Evolutionary conservation across 176 grass and related monocot species (phyloP), one percentile per base, ranked within the genome.

Genomic region (Chloris gayana): DNA sequence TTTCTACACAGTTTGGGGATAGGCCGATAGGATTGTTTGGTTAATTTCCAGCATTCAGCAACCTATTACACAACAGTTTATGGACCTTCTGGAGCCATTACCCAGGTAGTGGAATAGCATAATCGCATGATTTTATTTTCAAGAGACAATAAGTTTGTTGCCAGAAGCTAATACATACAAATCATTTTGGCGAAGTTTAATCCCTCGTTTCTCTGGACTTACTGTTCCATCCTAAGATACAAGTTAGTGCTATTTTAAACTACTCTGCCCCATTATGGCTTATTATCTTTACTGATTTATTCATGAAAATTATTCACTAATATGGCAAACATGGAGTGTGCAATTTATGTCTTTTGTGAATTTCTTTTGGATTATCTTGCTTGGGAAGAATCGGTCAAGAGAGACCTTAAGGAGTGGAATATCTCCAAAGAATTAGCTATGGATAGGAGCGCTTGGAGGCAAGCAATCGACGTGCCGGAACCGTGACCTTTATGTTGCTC

Each of bases 41-140:
- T 72, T 72, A 42, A 35, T 80, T 66, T 67, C 50, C 58, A 57
- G 83, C 32, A 56, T 22, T 51, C 71, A 2, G 14, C 34, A 18
- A 45, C 0, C 5, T 44, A 25, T 42, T 85, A 59, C 26, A 59
- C 9, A 37, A 37, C 35, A 37, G 35, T 37, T 37, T 37, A 37
- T 37, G 35, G 35, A 37, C 35, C 35, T 37, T 35, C 34, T 35
- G 34, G 34, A 3, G 34, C 34, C 5, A 35, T 35, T 37, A 46
- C 27, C 14, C 62, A 73, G 53, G 42, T 42, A 58, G 18, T 3
- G 24, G 41, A 5, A 27, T 50, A 0, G 0, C 19, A 35, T 61
- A 21, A n/a, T 2, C 7, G 15, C 47, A 50, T 50, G 47, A 18
- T 9, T 35, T 11, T 22, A 64, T 64, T 70, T 14, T 41, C 24